These are phyloP conservation scores for Galerina marginata DNA, from an alignment of 768 basidiomycete species.

Conservation along the genomic window DNA sequence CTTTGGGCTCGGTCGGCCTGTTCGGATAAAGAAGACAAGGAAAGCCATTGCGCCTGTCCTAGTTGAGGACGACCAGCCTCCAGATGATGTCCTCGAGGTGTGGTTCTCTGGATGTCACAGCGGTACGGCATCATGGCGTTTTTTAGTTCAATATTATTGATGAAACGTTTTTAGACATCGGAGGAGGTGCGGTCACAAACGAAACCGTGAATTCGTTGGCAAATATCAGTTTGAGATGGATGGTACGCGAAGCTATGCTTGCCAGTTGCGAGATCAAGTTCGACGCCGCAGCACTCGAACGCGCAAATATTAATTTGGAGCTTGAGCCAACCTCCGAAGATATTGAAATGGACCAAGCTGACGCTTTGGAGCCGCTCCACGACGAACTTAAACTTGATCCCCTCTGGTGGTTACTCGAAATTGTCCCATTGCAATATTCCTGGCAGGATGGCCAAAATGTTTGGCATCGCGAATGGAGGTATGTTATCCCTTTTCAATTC, in stretches of 20 bases:
- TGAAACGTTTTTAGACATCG: constrained; percentile 57
- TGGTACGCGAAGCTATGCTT: constrained; percentile 68
- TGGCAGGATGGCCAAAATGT: constrained; percentile 61
- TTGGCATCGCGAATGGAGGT: constrained; percentile 66
- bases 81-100: constrained; percentile 69
- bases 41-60: constrained; percentile 20
- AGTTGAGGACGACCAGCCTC: constrained; percentile 13
- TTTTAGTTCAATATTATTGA: not conserved
- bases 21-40: constrained; percentile 13
- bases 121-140: constrained; percentile 47
- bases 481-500: constrained; percentile 29
- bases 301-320: constrained; percentile 41
- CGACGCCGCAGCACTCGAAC: constrained; percentile 50
- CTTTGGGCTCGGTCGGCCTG: constrained; percentile 9
- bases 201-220: constrained; percentile 48
- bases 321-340: constrained; percentile 17
- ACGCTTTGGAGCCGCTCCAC: constrained; percentile 56
- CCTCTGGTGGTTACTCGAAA: constrained; percentile 77
- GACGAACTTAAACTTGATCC: constrained; percentile 52
- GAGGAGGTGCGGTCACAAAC: constrained; percentile 64
- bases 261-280: constrained; percentile 68
- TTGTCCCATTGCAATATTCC: constrained; percentile 56
- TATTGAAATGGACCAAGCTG: constrained; percentile 33
- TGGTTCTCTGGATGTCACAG: constrained; percentile 81
- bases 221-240: constrained; percentile 76